Evolutionary conservation across 331 rosid genomes (phyloP), one percentile per base, ranked within the genome.

Genomic region (Spiraea crenata): DNA sequence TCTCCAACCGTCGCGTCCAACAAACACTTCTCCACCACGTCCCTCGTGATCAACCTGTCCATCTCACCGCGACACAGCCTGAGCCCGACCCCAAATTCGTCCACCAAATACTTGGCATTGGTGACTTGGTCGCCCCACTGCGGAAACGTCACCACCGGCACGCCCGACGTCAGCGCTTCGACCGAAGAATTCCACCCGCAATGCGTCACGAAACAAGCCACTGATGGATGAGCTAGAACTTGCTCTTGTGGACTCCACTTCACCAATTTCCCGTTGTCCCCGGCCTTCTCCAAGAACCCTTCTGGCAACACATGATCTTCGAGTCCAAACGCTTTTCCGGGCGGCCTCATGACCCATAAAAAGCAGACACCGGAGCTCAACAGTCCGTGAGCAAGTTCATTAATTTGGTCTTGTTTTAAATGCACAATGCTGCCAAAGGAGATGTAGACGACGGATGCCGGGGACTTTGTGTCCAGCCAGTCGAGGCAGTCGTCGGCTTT

Each of bases 91-190:
- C 80, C 74, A 37, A 76, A 88, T 1, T 77, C 96, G 41, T 90
- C 97, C 0, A 90, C 92, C 57, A 93, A 50, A 67, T 82, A 85
- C 77, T 90, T 90, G 3, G 97, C 90, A 13, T 93, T 89, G 5
- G 96, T 93, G 7, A 85, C 83, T 57, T 93, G 98, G 65, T 93
- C 98, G 0, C 98, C 98, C 97, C 98, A 93, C 19, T 88, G 90
- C 3, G 97, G 96, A 72, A 86, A 90, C 0, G 90, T 74, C 70
- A 93, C 51, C 75, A 88, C 72, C 0, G 97, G 96, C 14, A 93
- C 85, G 3, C 97, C 98, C 8, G 56, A 82, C 54, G 76, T 59
- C 0, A 90, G 8, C 0, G 96, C 84, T 78, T 93, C 97, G 73
- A 86, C 72, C 0, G 96, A 59, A 1, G 98, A 92, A 76, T 92